These are phyloP conservation scores for Trifolium subterraneum DNA, from an alignment of 306 rosid species.

Conservation along the genomic window DNA sequence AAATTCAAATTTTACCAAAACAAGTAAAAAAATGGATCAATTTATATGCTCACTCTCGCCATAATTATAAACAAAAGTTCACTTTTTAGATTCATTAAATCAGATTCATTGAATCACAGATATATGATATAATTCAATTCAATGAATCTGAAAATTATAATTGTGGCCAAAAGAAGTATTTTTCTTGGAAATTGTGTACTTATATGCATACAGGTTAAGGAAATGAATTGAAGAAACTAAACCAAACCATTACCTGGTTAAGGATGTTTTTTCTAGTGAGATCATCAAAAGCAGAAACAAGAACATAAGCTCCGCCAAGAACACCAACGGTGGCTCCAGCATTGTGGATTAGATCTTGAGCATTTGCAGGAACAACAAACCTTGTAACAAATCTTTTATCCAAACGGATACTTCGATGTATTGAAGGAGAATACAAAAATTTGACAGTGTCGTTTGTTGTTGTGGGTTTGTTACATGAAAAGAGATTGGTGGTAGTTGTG, in stretches of 20 bases:
- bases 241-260: slow-evolving; percentile 57
- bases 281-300: slow-evolving; percentile 67
- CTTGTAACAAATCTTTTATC: slow-evolving; percentile 7
- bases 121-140: too few relatives aligned
- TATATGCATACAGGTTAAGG: slow-evolving; percentile 27
- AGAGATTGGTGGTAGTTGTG: background rate
- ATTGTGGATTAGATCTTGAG: slow-evolving; percentile 54
- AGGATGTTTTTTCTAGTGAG: slow-evolving; percentile 62
- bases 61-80: too few relatives aligned
- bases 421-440: slow-evolving; percentile 10
- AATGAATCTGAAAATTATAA: too few relatives aligned
- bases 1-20: background rate
- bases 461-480: background rate
- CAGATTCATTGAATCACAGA: too few relatives aligned
- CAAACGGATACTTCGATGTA: slow-evolving; percentile 6
- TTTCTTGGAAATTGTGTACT: slow-evolving; percentile 11
- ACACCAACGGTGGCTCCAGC: slow-evolving; percentile 65
- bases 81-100: too few relatives aligned
- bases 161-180: background rate
- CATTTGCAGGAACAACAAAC: slow-evolving; percentile 32
- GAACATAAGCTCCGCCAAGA: slow-evolving; percentile 70
- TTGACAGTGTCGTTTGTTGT: slow-evolving; percentile 15
- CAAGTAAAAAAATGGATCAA: slow-evolving; percentile 5
- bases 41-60: background rate
- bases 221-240: background rate